Conservation (phyloP, 2,329 filamentous ascomycete genomes). For the Aspergillus tamarii region DNA sequence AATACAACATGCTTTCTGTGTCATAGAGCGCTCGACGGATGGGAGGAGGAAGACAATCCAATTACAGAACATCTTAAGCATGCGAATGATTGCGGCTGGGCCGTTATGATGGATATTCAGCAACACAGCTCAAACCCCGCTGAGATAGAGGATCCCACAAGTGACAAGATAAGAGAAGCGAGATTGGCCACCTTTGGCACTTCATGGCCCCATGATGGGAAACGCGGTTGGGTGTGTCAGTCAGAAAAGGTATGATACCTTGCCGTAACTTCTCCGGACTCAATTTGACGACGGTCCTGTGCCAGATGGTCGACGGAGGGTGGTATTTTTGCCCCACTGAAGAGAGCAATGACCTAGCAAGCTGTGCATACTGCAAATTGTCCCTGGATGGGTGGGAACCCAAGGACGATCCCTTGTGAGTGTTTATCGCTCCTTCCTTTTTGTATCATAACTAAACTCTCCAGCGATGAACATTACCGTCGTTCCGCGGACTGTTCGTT, state of each 20-base stretch:
- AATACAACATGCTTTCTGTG: slow-evolving; percentile 92
- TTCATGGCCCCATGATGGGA: slow-evolving; percentile 85
- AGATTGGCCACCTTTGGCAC: slow-evolving; percentile 81
- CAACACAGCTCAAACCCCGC: slow-evolving; percentile 48
- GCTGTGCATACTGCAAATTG: slow-evolving; percentile 86
- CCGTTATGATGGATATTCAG: slow-evolving; percentile 68
- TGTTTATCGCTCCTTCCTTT: slow-evolving; percentile 28
- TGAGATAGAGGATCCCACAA: slow-evolving; percentile 71
- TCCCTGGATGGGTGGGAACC: slow-evolving; percentile 94
- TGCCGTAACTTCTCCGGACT: slow-evolving; percentile 8
- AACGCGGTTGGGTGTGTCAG: slow-evolving; percentile 88
- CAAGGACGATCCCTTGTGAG: slow-evolving; percentile 83
- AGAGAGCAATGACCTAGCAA: slow-evolving; percentile 85
- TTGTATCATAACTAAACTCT: slow-evolving; percentile 18
- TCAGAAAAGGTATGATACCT: slow-evolving; percentile 69
- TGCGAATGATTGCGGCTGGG: slow-evolving; percentile 83
- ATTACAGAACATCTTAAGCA: slow-evolving; percentile 84
- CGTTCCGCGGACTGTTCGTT: slow-evolving; percentile 81
- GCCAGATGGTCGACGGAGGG: slow-evolving; percentile 81
- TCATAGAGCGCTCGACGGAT: slow-evolving; percentile 80
- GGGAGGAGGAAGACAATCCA: slow-evolving; percentile 85
- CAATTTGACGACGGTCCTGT: slow-evolving; percentile 18
- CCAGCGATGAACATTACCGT: slow-evolving; percentile 80
- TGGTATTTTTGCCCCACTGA: slow-evolving; percentile 90
- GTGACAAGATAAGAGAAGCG: slow-evolving; percentile 72